Percentiles rank a stretch among this genome's conserved stretches.
Evolutionary conservation across 352 stramenopile genomes (phyloP).

Genomic region (Globisporangium camurandrum): DNA sequence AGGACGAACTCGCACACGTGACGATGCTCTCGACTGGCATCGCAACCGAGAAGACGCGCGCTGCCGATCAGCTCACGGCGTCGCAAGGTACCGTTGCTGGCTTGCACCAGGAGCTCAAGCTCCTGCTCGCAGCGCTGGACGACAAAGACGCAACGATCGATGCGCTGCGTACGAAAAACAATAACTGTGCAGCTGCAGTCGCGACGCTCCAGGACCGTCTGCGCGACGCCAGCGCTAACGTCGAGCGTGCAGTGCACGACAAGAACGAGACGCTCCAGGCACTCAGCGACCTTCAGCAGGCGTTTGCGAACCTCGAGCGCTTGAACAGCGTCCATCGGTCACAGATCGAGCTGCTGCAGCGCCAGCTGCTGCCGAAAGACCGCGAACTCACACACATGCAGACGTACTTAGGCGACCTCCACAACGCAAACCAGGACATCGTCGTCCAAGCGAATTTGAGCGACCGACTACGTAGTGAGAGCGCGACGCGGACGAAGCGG

Average conservation of each 20-base stretch:
- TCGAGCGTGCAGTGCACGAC: constrained; percentile 24
- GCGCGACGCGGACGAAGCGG: constrained; percentile 28
- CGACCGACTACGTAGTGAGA: constrained; percentile 47
- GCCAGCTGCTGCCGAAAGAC: constrained; percentile 64
- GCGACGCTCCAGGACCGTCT: constrained; percentile 26
- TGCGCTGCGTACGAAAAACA: constrained; percentile 20
- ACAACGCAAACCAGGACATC: constrained; percentile 61
- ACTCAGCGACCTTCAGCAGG: constrained; percentile 29
- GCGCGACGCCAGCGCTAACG: constrained; percentile 21
- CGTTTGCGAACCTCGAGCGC: constrained; percentile 46
- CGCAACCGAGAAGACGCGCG: constrained; percentile 35
- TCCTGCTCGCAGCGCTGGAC: constrained; percentile 48
- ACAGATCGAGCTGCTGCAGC: constrained; percentile 64
- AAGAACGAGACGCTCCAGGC: constrained; percentile 27
- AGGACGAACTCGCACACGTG: constrained; percentile 62
- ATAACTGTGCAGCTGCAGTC: constrained; percentile 22
- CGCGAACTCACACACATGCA: constrained; percentile 58
- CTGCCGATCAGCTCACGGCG: constrained; percentile 26
- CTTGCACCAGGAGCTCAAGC: constrained; percentile 61
- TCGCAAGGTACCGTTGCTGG: constrained; percentile 46
- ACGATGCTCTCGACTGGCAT: constrained; percentile 34
- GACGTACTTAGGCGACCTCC: constrained; percentile 42
- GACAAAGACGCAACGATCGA: constrained; percentile 54
- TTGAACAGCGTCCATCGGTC: constrained; percentile 68
- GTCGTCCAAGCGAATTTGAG: constrained; percentile 64